Evolutionary conservation across 768 basidiomycete genomes (phyloP).

Genomic region (Mycena maculata): DNA sequence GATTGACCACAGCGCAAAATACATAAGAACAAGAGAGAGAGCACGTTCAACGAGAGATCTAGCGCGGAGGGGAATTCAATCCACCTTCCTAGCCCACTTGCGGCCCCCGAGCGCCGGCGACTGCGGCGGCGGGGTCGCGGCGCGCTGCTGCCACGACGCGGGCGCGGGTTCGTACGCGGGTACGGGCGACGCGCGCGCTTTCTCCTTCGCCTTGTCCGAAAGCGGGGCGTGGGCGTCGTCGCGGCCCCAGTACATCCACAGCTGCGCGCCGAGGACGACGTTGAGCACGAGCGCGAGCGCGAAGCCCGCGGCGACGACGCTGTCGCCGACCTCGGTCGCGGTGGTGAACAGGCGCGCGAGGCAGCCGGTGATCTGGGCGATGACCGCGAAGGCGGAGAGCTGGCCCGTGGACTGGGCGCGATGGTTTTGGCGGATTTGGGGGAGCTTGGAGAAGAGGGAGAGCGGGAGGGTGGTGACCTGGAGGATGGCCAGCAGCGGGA

Average conservation of each 20-base stretch:
- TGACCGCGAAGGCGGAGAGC: constrained; percentile 91
- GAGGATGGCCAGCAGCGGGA: constrained; percentile 65
- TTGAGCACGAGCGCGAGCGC: constrained; percentile 86
- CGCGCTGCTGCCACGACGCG: constrained; percentile 26
- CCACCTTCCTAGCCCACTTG: constrained; percentile 39
- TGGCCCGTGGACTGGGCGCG: constrained; percentile 87
- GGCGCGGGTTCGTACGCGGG: constrained; percentile 29
- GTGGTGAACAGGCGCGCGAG: constrained; percentile 95
- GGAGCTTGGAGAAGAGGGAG: constrained; percentile 91
- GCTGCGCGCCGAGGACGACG: constrained; percentile 82
- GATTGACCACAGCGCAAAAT: not conserved
- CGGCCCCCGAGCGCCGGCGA: constrained; percentile 23
- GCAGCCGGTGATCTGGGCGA: constrained; percentile 89
- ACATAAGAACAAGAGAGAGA: constrained; percentile 11
- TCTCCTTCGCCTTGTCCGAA: constrained; percentile 19
- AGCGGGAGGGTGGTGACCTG: constrained; percentile 92
- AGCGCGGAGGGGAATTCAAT: constrained; percentile 12
- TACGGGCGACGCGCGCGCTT: constrained; percentile 9
- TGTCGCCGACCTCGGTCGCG: constrained; percentile 87
- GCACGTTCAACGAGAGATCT: constrained; percentile 16
- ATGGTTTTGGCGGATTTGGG: constrained; percentile 90
- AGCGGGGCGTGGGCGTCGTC: constrained; percentile 41
- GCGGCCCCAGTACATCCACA: constrained; percentile 87
- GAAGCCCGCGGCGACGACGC: constrained; percentile 85
- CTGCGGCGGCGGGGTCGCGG: constrained; percentile 27